These are phyloP conservation scores for Miamiensis avidus DNA, from an alignment of 169 alveolate genomes.

Conservation along the genomic window DNA sequence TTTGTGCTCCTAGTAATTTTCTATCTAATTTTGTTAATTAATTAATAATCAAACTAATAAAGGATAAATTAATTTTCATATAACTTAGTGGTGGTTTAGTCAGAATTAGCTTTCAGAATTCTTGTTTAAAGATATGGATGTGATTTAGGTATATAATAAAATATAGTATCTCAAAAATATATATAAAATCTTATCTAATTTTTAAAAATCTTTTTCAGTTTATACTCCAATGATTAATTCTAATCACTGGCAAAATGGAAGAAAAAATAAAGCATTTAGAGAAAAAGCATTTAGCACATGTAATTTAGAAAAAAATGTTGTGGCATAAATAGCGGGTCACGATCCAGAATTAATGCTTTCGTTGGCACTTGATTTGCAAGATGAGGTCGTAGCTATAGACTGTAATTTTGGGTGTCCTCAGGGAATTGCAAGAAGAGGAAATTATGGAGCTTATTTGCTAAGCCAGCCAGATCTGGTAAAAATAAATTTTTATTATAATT, in stretches of 20 bases:
- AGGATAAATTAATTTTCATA: too few relatives aligned
- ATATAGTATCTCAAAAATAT: too few relatives aligned
- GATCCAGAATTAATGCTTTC: conserved; percentile 70
- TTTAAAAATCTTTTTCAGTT: conserved; percentile 9
- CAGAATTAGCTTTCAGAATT: conserved; percentile 73
- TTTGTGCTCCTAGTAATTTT: conserved; percentile 65
- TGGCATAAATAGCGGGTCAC: conserved; percentile 74
- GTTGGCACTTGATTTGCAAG: conserved; percentile 68
- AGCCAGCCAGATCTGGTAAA: conserved; percentile 56
- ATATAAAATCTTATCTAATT: too few relatives aligned
- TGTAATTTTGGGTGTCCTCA: conserved; percentile 81
- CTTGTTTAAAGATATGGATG: conserved; percentile 70
- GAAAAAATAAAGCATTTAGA: conserved; percentile 33
- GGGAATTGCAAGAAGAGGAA: conserved; percentile 79
- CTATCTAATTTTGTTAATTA: too few relatives aligned
- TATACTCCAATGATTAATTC: conserved; percentile 79
- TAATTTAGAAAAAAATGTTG: conserved; percentile 65
- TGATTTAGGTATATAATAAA: conserved; percentile 16
- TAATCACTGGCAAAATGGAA: conserved; percentile 42
- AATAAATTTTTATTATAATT: too few relatives aligned
- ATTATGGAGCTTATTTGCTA: conserved; percentile 78
- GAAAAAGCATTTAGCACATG: conserved; percentile 50
- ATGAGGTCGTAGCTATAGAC: conserved; percentile 72
- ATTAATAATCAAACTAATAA: too few relatives aligned
- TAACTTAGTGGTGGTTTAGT: conserved; percentile 69